Evolutionary conservation across 805 yeast species (phyloP), one percentile per base, ranked within the genome.

Genomic region (Candida loeiensis): DNA sequence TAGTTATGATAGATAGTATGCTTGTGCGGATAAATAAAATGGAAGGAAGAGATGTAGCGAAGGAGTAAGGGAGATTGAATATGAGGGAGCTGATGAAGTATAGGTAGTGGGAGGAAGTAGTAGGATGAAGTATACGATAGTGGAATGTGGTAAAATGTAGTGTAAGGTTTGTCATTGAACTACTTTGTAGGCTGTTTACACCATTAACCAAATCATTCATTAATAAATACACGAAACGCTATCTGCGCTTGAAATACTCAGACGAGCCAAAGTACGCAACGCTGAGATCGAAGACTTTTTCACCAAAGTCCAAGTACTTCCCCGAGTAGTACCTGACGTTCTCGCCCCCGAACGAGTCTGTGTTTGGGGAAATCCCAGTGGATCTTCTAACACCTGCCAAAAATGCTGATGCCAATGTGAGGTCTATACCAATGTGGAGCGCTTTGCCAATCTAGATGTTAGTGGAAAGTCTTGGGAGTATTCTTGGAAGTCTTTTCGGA

Each of bases 261-360:
- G 95, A 85, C 5, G 82, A 70, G 30, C 81, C 77, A 69, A 88
- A 74, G 48, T 78, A 69, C 3, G 85, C 82, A 8, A 84, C 82
- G 15, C 83, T 68, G 40, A 77, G 74, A 55, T 89, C 96, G 48
- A 82, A 80, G 2, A 84, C 64, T 60, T 80, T 79, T 55, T 93
- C 99, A n/a, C 99, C 99, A 20, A 82, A 56, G 38, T 79, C 84
- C 46, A 93, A 71, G 57, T 90, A 93, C 55, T 79, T 82, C 25
- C 66, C 64, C 4, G 82, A 67, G 50, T 79, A 80, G 27, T 67
- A 64, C 47, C 71, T 72, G 4, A 76, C 60, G 6, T 75, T 74
- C 14, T 68, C 67, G 40, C 54, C 64, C 17, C 53, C 56, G n/a
- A 80, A 52, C 1, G 61, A 34, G 9, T 75, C 76, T 9, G 76